These are phyloP conservation scores for Amphibolis antarctica DNA, from an alignment of 106 monocot species.

Conservation along the genomic window DNA sequence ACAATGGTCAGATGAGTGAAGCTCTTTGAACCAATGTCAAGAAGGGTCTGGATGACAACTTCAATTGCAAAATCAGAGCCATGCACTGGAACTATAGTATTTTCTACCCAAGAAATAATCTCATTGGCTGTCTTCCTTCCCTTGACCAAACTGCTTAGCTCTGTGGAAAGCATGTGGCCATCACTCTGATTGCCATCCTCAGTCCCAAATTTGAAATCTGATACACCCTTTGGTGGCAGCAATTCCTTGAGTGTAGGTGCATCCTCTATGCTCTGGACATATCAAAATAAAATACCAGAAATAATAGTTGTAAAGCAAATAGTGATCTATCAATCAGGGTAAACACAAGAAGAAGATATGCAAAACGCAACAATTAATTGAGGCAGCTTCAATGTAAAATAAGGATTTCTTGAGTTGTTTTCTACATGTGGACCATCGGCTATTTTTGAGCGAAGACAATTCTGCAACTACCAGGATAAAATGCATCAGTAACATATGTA, in stretches of 20 bases:
- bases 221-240: constrained; percentile 66
- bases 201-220: constrained; percentile 46
- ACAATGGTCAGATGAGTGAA: constrained; percentile 94
- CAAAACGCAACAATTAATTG: too few species aligned
- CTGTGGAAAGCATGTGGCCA: constrained; percentile 40
- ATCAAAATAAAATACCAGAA: constrained; percentile 4
- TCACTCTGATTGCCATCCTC: constrained; percentile 34
- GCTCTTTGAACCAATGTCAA: constrained; percentile 96
- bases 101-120: constrained; percentile 63
- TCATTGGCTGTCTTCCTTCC: constrained; percentile 49
- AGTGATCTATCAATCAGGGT: too few species aligned
- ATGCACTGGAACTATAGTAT: constrained; percentile 43
- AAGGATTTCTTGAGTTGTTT: too few species aligned
- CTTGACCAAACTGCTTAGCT: constrained; percentile 52
- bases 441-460: too few species aligned
- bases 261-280: constrained; percentile 75
- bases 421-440: too few species aligned
- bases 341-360: too few species aligned
- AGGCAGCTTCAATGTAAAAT: too few species aligned
- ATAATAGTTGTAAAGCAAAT: too few species aligned
- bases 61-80: constrained; percentile 48
- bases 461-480: too few species aligned
- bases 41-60: constrained; percentile 72
- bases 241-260: constrained; percentile 58
- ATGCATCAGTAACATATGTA: too few species aligned